Evolutionary conservation across 805 yeast genomes (phyloP).

Genomic region (Sugiyamaella lignohabitans): DNA sequence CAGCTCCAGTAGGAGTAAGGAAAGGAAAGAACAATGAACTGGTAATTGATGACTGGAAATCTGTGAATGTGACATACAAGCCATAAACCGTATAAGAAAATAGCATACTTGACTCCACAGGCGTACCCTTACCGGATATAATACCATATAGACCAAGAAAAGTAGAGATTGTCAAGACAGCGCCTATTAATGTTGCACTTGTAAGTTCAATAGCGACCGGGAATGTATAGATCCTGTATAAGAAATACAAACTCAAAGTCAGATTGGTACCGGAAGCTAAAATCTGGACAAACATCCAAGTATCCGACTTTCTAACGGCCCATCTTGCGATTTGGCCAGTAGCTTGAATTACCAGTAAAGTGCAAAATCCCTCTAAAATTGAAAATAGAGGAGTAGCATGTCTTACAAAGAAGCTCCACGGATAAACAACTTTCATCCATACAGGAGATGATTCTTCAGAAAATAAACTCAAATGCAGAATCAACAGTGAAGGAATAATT

Average conservation of each 20-base stretch:
- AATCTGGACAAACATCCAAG: conserved; percentile 71
- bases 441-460: conserved; percentile 19
- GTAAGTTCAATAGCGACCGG: conserved; percentile 58
- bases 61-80: conserved; percentile 88
- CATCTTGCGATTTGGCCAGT: conserved; percentile 76
- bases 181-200: conserved; percentile 80
- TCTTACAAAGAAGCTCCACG: conserved; percentile 67
- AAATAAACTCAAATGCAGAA: conserved; percentile 40
- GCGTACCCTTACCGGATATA: conserved; percentile 74
- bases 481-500: conserved; percentile 71
- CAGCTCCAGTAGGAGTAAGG: conserved; percentile 5
- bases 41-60: conserved; percentile 44
- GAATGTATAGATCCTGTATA: conserved; percentile 75
- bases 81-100: conserved; percentile 90
- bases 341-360: conserved; percentile 86
- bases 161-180: conserved; percentile 67
- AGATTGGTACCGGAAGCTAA: conserved; percentile 67
- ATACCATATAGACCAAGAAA: conserved; percentile 80
- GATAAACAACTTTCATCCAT: conserved; percentile 40
- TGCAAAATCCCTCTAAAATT: conserved; percentile 86
- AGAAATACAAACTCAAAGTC: conserved; percentile 68
- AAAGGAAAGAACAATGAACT: conserved; percentile 16
- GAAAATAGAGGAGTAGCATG: conserved; percentile 89
- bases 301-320: conserved; percentile 63
- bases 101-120: conserved; percentile 80